Percentiles rank a stretch among this genome's conserved stretches.
phyloP scores from a whole-genome alignment of 2,329 filamentous ascomycete species.

The Xylariales sp. region DNA sequence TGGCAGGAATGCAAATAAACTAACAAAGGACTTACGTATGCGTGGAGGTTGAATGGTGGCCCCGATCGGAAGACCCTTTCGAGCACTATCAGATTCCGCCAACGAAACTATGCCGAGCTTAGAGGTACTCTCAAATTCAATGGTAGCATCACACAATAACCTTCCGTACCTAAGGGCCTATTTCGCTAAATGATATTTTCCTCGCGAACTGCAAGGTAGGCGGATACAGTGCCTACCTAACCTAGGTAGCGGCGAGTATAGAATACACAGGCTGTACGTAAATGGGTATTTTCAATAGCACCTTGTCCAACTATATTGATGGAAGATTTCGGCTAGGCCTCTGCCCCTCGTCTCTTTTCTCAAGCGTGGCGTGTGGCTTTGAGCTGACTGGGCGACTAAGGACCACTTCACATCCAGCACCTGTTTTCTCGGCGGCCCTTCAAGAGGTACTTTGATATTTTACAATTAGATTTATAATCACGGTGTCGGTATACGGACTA shows the following conservation, averaged over 20 bases:
- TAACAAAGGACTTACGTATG: slow-evolving; percentile 13
- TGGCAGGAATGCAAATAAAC: not conserved
- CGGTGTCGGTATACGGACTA: not conserved
- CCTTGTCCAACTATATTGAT: not conserved
- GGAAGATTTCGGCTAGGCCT: not conserved
- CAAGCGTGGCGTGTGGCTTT: no score
- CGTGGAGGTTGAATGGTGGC: slow-evolving; percentile 1
- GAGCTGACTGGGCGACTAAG: no score
- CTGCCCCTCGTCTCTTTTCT: no score
- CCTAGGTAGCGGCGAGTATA: not conserved
- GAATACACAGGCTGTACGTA: no score
- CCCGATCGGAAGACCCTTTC: not conserved
- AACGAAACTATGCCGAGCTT: not conserved
- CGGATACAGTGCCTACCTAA: not conserved
- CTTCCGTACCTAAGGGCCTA: not conserved
- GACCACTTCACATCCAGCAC: no score
- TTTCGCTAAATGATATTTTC: not conserved
- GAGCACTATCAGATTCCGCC: slow-evolving; percentile 16
- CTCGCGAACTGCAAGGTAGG: not conserved
- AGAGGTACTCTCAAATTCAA: no score
- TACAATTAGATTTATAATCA: not conserved
- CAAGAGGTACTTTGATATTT: not conserved
- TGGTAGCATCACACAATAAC: no score
- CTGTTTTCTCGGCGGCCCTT: no score
- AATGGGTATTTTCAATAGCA: no score